Percentiles rank a stretch among this genome's conserved stretches.
Evolutionary conservation across 2,329 filamentous ascomycete genomes (phyloP).

Genomic region (Fusarium pseudonygamai): DNA sequence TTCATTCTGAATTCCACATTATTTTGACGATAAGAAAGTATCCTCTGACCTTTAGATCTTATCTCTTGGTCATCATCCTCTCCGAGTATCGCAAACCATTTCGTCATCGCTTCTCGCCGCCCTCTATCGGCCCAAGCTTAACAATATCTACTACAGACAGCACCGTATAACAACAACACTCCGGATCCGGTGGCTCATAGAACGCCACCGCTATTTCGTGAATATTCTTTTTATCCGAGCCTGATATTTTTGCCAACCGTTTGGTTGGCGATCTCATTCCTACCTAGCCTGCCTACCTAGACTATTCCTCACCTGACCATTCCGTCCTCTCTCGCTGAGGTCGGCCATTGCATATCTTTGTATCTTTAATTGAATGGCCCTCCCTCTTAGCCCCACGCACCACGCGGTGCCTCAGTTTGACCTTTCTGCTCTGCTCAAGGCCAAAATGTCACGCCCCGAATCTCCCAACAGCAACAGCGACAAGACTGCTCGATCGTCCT

Average conservation of each 20-base stretch:
- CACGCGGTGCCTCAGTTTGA: conserved; percentile 51
- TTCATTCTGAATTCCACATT: conserved; percentile 20
- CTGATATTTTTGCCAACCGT: conserved; percentile 29
- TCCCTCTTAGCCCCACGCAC: conserved; percentile 46
- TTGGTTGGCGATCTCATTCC: conserved; percentile 33
- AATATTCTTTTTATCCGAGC: conserved; percentile 20
- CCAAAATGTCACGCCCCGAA: conserved; percentile 51
- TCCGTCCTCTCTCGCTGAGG: conserved; percentile 25
- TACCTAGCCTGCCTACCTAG: not conserved
- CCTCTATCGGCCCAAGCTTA: conserved; percentile 18
- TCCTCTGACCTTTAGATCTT: conserved; percentile 7
- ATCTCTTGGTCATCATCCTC: conserved; percentile 13
- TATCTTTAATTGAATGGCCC: conserved; percentile 45
- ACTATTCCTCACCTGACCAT: not conserved
- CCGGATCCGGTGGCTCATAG: conserved; percentile 36
- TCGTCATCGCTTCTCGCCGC: conserved; percentile 33
- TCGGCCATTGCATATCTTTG: conserved; percentile 32
- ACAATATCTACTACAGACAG: conserved; percentile 4
- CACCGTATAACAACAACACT: conserved; percentile 8
- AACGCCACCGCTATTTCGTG: conserved; percentile 29
- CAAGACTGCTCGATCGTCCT: conserved; percentile 61
- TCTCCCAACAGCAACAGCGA: conserved; percentile 50
- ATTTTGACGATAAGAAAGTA: conserved; percentile 13
- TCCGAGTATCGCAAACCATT: conserved; percentile 22
- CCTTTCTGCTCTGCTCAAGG: conserved; percentile 47